Evolutionary conservation across 1,284 basidiomycete species (phyloP), one percentile per base, ranked within the genome.

Genomic region (Fomitopsis schrenkii): DNA sequence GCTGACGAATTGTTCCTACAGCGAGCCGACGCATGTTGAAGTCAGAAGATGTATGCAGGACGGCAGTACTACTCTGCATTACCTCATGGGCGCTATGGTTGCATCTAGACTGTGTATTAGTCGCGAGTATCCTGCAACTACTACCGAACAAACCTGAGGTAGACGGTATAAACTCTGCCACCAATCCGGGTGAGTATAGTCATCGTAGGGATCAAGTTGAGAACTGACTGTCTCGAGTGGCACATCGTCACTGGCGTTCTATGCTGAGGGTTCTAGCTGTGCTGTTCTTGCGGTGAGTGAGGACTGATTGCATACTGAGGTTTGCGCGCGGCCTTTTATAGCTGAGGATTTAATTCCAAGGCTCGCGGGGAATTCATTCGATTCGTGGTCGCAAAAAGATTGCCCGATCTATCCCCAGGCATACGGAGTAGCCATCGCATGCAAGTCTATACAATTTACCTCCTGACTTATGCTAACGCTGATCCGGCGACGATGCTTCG

Each of bases 1-100:
- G 59, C 75, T 64, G 59, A 85, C 87, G 77, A 87, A 85, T 73
- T 86, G 83, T 55, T 88, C 87, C 52, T 54, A 22, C 28, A 50
- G 2, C 3, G 9, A n/a, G 26, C 14, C 28, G 15, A 9, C 28
- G 15, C 48, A 35, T n/a, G 9, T 7, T 9, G 14, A 17, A 12
- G 48, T 50, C 5, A 50, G 48, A 50, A 12, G 4, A 15, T n/a
- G 30, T 6, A 1, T 33, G 9, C 48, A n/a, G 48, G 15, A 22
- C 17, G 28, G 30, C 48, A 15, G 14, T 12, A 6, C n/a, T 15
- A 22, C 7, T 15, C 12, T n/a, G 4, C 30, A 2, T 38, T 54
- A 54, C 52, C 33, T 54, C 14, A 15, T n/a, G 35, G 5, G 4
- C 19, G 46, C 14, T 30, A 40, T 46, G 33, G 38, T 41, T 10